Percentiles rank a stretch among this genome's conserved stretches.
Evolutionary conservation across 495 filamentous ascomycete species (phyloP).

Genomic region (Annulohypoxylon bovei): DNA sequence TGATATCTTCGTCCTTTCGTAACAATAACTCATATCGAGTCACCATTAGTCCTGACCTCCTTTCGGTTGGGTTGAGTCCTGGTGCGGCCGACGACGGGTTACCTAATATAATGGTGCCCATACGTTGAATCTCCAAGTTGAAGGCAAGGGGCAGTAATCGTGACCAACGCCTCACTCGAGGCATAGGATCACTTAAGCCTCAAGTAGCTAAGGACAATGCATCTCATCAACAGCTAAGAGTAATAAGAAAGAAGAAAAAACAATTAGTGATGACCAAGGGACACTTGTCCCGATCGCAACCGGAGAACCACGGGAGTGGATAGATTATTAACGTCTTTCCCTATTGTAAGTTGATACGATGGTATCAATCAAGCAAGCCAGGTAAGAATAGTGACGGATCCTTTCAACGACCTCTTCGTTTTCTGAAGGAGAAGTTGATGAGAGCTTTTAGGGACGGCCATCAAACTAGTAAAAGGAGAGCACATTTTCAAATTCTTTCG

Average conservation of each 20-base stretch:
- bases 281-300: slow-evolving; percentile 31
- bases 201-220: neutral
- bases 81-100: neutral
- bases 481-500: slow-evolving; percentile 12
- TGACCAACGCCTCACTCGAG: slow-evolving; percentile 33
- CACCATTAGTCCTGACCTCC: neutral
- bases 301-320: neutral
- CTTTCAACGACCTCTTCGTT: neutral
- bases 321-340: slow-evolving; percentile 8
- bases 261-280: slow-evolving; percentile 8
- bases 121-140: neutral
- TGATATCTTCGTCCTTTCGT: slow-evolving; percentile 6
- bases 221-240: slow-evolving; percentile 9
- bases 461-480: slow-evolving; percentile 17
- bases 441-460: slow-evolving; percentile 9
- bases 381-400: neutral
- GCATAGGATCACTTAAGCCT: slow-evolving; percentile 11
- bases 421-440: slow-evolving; percentile 8
- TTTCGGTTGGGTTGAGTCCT: neutral
- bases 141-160: neutral
- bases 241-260: neutral
- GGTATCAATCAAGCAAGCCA: slow-evolving; percentile 6
- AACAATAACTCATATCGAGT: slow-evolving; percentile 5
- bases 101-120: slow-evolving; percentile 7
- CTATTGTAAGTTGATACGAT: slow-evolving; percentile 1